Base-by-base conservation (phyloP, 352 stramenopile genomes). In the Peronosclerospora sorghi region DNA sequence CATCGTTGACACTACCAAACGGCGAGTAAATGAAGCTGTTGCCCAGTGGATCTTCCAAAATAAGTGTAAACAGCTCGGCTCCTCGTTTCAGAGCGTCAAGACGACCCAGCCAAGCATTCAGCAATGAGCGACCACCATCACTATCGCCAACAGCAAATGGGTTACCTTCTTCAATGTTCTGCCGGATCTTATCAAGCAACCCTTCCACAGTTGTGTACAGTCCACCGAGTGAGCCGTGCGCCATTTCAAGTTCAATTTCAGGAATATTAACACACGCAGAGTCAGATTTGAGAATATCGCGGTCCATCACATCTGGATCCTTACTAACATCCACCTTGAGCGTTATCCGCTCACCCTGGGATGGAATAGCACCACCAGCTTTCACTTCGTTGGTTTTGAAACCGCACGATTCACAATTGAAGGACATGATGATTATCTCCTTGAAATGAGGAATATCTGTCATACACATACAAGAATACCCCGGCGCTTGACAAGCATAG, bases 361-460 rank as follows among this genome's bases (percentile, higher is more conserved):
- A 65, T 6, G 86, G 77, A 40, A 96, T 96, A 8, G 71, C 76
- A 24, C 90, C 90, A 43, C 88, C 86, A 28, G 72, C 81, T 62
- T 97, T 97, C 23, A 97, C 81, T 50, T 86, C 90, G 54, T 94
- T 96, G 12, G 73, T 91, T 47, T 74, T 79, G 51, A 87, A 97
- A n/a, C 90, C 90, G 63, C 90, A 97, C 9, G 62, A 30, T 35
- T 94, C 83, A 57, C 90, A 97, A 41, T 85, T 63, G 46, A 96
- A 86, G 32, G 68, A 73, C 86, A 97, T 97, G 48, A 97, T 89
- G 53, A 97, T 94, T 14, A 96, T 64, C 49, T 83, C 68, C 60
- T 96, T 96, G 61, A 97, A 97, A 55, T 96, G 87, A 23, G 90
- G 90, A 56, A 97, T 95, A 54, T 96, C 67, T n/a, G 82, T 94